A percentile compares a stretch with the other conserved stretches of the same genome.
Evolutionary conservation across 2,329 filamentous ascomycete genomes (phyloP).

Genomic region (Colletotrichum chlorophyti): DNA sequence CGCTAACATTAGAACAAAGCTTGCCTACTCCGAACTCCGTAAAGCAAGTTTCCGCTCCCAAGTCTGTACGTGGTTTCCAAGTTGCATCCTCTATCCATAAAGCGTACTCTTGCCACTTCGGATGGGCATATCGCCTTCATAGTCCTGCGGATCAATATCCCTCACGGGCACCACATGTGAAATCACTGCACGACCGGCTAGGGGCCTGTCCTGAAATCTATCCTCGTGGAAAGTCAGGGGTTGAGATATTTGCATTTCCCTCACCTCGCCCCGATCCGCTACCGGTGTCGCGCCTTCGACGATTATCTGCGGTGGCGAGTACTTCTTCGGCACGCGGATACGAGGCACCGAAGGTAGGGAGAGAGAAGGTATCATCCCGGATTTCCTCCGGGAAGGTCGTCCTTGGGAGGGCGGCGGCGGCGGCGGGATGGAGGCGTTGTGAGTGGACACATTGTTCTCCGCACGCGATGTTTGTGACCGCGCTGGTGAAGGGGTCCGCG

Average conservation of each 20-base stretch:
- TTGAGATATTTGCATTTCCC: slow-evolving; percentile 38
- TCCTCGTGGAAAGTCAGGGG: slow-evolving; percentile 35
- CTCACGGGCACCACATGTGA: not conserved
- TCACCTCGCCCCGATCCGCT: slow-evolving; percentile 31
- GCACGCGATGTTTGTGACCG: not conserved
- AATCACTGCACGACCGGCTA: slow-evolving; percentile 21
- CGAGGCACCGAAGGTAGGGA: slow-evolving; percentile 45
- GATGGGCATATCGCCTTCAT: slow-evolving; percentile 38
- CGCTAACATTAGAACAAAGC: not conserved
- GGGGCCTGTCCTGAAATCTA: slow-evolving; percentile 35
- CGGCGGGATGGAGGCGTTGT: slow-evolving; percentile 30
- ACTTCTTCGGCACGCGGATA: slow-evolving; percentile 48
- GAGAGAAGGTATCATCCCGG: slow-evolving; percentile 41
- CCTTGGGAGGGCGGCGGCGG: slow-evolving; percentile 33
- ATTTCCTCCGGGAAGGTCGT: slow-evolving; percentile 32
- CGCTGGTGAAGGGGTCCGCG: slow-evolving; percentile 2
- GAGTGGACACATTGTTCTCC: slow-evolving; percentile 4
- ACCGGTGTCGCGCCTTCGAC: slow-evolving; percentile 38
- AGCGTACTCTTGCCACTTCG: slow-evolving; percentile 43
- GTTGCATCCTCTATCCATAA: slow-evolving; percentile 41
- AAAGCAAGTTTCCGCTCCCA: not conserved
- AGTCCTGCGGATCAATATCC: slow-evolving; percentile 19
- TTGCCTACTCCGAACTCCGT: not conserved
- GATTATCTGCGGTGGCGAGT: slow-evolving; percentile 45
- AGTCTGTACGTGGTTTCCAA: not conserved